phyloP scores from a whole-genome alignment of 495 filamentous ascomycete species.

The Delitschia confertaspora region DNA sequence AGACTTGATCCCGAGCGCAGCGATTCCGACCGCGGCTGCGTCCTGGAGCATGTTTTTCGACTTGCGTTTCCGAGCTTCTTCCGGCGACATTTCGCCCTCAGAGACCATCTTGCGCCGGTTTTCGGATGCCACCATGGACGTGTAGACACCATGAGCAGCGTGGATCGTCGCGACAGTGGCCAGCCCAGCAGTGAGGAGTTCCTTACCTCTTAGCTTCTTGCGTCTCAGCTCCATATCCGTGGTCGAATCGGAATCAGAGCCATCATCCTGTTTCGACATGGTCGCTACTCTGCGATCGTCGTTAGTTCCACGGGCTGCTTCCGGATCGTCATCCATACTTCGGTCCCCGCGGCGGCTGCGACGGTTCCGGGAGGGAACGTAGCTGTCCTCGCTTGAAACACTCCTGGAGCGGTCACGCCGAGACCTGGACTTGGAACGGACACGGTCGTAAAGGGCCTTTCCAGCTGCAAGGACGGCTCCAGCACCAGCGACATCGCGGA shows the following conservation, averaged over 20 bases:
- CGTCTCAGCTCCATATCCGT: constrained; percentile 65
- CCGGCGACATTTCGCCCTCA: constrained; percentile 62
- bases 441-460: constrained; percentile 65
- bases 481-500: constrained; percentile 60
- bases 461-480: constrained; percentile 69
- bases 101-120: constrained; percentile 58
- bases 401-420: constrained; percentile 31
- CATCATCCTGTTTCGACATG: constrained; percentile 39
- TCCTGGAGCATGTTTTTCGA: constrained; percentile 67
- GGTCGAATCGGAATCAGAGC: constrained; percentile 58
- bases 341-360: constrained; percentile 18
- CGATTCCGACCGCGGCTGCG: constrained; percentile 70
- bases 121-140: constrained; percentile 65
- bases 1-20: constrained; percentile 76
- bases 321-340: constrained; percentile 20
- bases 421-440: constrained; percentile 53
- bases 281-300: constrained; percentile 16
- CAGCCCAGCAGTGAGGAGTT: constrained; percentile 72
- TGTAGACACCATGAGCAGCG: constrained; percentile 71
- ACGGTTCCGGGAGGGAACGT: constrained; percentile 41
- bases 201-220: constrained; percentile 76
- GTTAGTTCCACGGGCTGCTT: constrained; percentile 21
- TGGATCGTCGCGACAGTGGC: constrained; percentile 85
- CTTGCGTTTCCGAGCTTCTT: constrained; percentile 66
- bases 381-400: constrained; percentile 47